These are phyloP conservation scores for Aureobasidium sp. DNA, from an alignment of 2,329 filamentous ascomycete genomes.

Conservation along the genomic window DNA sequence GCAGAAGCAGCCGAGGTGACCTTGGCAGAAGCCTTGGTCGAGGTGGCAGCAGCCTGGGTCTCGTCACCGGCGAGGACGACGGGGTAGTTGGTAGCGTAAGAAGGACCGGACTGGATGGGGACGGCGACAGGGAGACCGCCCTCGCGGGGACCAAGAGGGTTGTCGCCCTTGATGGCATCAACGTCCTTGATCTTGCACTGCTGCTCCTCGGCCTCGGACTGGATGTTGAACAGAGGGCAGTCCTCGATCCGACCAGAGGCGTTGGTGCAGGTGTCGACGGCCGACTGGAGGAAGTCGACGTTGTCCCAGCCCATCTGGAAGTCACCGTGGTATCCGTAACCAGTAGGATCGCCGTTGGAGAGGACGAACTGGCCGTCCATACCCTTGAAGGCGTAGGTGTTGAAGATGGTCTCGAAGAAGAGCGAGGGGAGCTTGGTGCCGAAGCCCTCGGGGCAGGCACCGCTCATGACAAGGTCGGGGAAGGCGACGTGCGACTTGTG, in stretches of 20 bases:
- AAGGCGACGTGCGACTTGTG: slow-evolving; percentile 65
- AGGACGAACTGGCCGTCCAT: slow-evolving; percentile 62
- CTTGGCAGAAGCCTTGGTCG: slow-evolving; percentile 12
- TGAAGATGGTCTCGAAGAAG: slow-evolving; percentile 80
- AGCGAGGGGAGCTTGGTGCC: slow-evolving; percentile 62
- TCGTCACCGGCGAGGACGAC: slow-evolving; percentile 22
- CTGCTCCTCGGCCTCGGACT: slow-evolving; percentile 45
- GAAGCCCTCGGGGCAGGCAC: slow-evolving; percentile 63
- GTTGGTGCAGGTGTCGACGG: slow-evolving; percentile 68
- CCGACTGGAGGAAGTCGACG: slow-evolving; percentile 55
- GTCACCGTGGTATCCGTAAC: slow-evolving; percentile 68
- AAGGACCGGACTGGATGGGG: slow-evolving; percentile 39
- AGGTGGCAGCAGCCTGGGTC: slow-evolving; percentile 18
- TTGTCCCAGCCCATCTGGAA: slow-evolving; percentile 72
- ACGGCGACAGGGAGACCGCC: slow-evolving; percentile 57
- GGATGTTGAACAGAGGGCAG: slow-evolving; percentile 66
- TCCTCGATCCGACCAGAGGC: slow-evolving; percentile 58
- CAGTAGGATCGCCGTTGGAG: slow-evolving; percentile 67
- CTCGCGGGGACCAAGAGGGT: slow-evolving; percentile 47
- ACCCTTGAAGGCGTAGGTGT: slow-evolving; percentile 56
- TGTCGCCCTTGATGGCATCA: slow-evolving; percentile 45
- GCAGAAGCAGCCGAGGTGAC: slow-evolving; percentile 13
- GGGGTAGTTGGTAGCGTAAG: slow-evolving; percentile 29
- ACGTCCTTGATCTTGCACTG: slow-evolving; percentile 58
- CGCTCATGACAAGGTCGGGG: slow-evolving; percentile 65